A percentile compares a stretch with the other conserved stretches of the same genome.
Evolutionary conservation across 1,139 yeast genomes (phyloP).

Genomic region (Blastobotrys persicus): DNA sequence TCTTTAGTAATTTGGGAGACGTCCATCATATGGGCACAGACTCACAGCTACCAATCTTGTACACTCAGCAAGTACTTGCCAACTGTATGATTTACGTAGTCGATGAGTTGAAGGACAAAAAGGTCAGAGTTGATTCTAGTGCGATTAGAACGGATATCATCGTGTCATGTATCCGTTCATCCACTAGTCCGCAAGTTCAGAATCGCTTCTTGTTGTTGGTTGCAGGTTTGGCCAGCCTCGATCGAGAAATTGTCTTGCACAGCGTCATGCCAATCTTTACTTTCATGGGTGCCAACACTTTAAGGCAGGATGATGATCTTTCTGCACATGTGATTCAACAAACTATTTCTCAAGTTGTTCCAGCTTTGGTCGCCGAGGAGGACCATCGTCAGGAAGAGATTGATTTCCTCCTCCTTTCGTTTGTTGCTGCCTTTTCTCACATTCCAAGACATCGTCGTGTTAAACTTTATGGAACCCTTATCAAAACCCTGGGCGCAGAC

Average conservation of each 20-base stretch:
- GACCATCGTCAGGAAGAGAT: conserved; percentile 58
- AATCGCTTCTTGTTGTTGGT: conserved; percentile 80
- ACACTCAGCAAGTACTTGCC: conserved; percentile 88
- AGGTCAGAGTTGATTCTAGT: conserved; percentile 53
- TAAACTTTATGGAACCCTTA: conserved; percentile 72
- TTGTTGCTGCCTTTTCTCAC: conserved; percentile 89
- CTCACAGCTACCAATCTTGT: conserved; percentile 85
- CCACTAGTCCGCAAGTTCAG: conserved; percentile 92
- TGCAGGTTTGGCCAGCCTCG: conserved; percentile 80
- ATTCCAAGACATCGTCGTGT: conserved; percentile 96
- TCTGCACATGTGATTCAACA: conserved; percentile 90
- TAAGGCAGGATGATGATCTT: conserved; percentile 95
- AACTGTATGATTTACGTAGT: conserved; percentile 78
- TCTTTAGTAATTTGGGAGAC: conserved; percentile 75
- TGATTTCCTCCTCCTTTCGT: conserved; percentile 82
- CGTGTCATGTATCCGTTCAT: conserved; percentile 84
- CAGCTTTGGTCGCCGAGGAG: conserved; percentile 74
- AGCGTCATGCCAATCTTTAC: conserved; percentile 99
- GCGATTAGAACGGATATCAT: conserved; percentile 83
- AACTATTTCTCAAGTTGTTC: conserved; percentile 85
- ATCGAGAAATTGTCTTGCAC: conserved; percentile 89
- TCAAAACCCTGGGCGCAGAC: conserved; percentile 69
- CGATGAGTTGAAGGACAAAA: conserved; percentile 36
- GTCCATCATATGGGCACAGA: conserved; percentile 85
- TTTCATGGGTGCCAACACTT: conserved; percentile 97